Conservation (phyloP, 176 grass and related monocot species). For the Hyparrhenia diplandra region DNA sequence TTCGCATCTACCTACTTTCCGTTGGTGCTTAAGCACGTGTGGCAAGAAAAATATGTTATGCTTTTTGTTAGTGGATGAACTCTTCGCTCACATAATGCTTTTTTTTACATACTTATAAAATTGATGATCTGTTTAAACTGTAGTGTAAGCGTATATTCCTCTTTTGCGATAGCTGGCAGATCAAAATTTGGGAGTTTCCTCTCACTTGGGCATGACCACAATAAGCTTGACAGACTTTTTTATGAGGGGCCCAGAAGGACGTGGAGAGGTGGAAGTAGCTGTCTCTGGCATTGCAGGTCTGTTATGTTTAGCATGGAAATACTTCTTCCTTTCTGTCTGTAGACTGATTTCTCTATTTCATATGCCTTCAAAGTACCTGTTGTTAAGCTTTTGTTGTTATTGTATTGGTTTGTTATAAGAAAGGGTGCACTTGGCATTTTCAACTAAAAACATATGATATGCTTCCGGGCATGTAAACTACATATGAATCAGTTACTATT, state of each 20-base stretch:
- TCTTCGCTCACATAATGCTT: not conserved
- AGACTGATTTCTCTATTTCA: not conserved
- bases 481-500: not conserved
- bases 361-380: not conserved
- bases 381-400: not conserved
- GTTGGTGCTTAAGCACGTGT: not conserved
- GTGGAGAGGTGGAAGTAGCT: constrained; percentile 98
- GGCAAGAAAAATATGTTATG: not conserved
- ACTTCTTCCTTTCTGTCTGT: not conserved
- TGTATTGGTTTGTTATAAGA: constrained; percentile 7
- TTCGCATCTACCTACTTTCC: not conserved
- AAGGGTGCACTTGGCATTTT: not conserved
- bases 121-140: not conserved
- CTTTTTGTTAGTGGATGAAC: not conserved
- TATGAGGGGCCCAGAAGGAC: constrained; percentile 89
- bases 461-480: not conserved
- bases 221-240: constrained; percentile 76
- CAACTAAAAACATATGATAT: not conserved
- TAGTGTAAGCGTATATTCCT: not conserved
- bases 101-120: not conserved
- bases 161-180: constrained; percentile 53
- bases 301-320: not conserved
- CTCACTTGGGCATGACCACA: constrained; percentile 59
- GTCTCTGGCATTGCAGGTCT: constrained; percentile 85
- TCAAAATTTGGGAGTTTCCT: constrained; percentile 81